Evolutionary conservation across 1,284 basidiomycete species (phyloP), one percentile per base, ranked within the genome.

Genomic region (Ustilago xerochloae): DNA sequence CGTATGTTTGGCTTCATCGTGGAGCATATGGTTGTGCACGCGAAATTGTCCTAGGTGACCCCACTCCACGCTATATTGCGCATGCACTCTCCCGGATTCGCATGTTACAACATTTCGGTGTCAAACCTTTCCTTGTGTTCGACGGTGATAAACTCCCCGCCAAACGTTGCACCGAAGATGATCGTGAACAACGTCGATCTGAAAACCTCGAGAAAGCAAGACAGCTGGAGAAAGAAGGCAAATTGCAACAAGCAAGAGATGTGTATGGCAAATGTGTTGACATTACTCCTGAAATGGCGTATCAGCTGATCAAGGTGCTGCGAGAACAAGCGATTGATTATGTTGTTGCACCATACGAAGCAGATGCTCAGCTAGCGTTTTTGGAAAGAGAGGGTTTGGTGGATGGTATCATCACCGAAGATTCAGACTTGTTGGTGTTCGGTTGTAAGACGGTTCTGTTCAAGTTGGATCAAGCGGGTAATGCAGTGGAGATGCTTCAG

Each of bases 321-420:
- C 63, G 64, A 20, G 20, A 65, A 10, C 59, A 79, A 8, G 52
- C 41, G 15, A 76, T 84, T 8, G 60, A 73, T 24, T 98, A 97
- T 83, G 87, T 99, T 26, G 97, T 99, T 6, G 97, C 97, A 5
- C 97, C 97, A 0, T 99, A 99, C 85, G 97, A 99, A 87, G 97
- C 97, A 0, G 97, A 99, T 82, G 94, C 97, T 0, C 97, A 99
- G 85, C 89, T 99, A 63, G 92, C 93, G 56, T 98, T 91, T 85
- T 88, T 99, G 48, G 97, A 99, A 83, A 89, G 89, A 46, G 85
- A 87, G 43, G 92, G 93, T 13, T 82, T 93, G 50, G 93, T 97
- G 52, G 91, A 97, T 83, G 97, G 91, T 3, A 91, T 99, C 83
- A 89, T 99, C 78, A 98, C 97, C 1, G 97, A 99, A 85, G 97